Percentiles rank a stretch among this genome's conserved stretches.
Conservation (phyloP, 1,284 basidiomycete species). For the Cerrena zonata region DNA sequence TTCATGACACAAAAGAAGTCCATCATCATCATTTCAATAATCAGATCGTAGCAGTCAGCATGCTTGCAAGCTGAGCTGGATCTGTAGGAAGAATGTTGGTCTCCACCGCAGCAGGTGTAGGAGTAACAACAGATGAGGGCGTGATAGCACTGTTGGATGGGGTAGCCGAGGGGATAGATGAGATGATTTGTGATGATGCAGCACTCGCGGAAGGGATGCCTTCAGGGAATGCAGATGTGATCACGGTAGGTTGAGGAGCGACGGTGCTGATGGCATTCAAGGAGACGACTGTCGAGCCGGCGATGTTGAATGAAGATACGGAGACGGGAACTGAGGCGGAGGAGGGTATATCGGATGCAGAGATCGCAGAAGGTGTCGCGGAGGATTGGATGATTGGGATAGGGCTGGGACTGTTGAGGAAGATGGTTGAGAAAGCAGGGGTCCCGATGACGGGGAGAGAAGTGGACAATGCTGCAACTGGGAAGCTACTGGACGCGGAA, state of each 20-base stretch:
- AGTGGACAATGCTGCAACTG: not conserved
- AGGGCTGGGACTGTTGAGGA: not conserved
- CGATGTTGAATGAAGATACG: not conserved
- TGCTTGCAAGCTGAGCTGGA: conserved; percentile 6
- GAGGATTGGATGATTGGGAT: conserved; percentile 6
- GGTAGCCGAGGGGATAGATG: not conserved
- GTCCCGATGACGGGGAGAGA: conserved; percentile 1
- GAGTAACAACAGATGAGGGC: not conserved
- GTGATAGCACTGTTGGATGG: not conserved
- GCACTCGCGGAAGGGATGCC: not conserved
- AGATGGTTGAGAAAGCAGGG: not conserved
- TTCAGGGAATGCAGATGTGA: not conserved
- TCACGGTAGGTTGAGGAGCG: not conserved
- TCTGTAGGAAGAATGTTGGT: not conserved
- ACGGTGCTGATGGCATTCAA: conserved; percentile 1
- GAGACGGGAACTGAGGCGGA: too few relatives aligned
- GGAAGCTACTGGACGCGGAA: not conserved
- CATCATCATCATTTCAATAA: too few relatives aligned
- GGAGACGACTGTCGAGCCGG: conserved; percentile 2
- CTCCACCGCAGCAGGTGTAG: not conserved
- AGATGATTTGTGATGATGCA: not conserved
- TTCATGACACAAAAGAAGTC: too few relatives aligned
- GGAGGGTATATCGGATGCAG: not conserved
- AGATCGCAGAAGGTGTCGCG: conserved; percentile 1
- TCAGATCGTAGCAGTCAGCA: conserved; percentile 12